A percentile compares a stretch with the other conserved stretches of the same genome.
Evolutionary conservation across 148 eudicot species (phyloP).

Genomic region (Arbutus unedo): DNA sequence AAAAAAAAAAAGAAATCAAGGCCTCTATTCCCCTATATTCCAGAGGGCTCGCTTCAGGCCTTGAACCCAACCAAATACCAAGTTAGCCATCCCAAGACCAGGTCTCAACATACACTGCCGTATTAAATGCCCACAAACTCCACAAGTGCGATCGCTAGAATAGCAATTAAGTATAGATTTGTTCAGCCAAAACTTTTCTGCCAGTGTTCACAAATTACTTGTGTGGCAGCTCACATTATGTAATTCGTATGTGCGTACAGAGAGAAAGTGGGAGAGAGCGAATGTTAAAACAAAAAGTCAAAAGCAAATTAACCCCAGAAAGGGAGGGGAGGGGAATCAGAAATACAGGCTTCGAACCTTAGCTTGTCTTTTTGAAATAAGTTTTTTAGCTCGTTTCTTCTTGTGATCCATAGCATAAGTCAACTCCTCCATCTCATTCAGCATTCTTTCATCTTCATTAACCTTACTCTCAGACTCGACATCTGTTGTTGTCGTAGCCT

Average conservation of each 20-base stretch:
- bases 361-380: slow-evolving; percentile 62
- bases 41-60: neutral
- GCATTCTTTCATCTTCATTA: slow-evolving; percentile 70
- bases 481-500: slow-evolving; percentile 27
- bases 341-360: slow-evolving; percentile 39
- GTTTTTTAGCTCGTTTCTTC: slow-evolving; percentile 69
- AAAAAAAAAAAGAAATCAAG: neutral
- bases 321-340: neutral
- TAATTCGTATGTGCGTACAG: neutral
- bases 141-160: neutral
- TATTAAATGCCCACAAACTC: neutral
- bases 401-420: slow-evolving; percentile 70
- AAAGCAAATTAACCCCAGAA: neutral
- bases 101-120: neutral
- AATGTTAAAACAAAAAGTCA: neutral
- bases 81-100: neutral
- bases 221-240: neutral
- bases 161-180: neutral
- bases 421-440: slow-evolving; percentile 81
- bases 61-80: neutral
- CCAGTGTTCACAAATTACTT: neutral
- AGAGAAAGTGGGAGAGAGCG: no score
- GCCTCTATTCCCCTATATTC: neutral
- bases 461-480: slow-evolving; percentile 35
- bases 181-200: neutral